Percentiles rank a stretch among this genome's conserved stretches.
These are phyloP conservation scores for Saccharomyces mikatae DNA, from an alignment of 805 yeast genomes.

Conservation along the genomic window DNA sequence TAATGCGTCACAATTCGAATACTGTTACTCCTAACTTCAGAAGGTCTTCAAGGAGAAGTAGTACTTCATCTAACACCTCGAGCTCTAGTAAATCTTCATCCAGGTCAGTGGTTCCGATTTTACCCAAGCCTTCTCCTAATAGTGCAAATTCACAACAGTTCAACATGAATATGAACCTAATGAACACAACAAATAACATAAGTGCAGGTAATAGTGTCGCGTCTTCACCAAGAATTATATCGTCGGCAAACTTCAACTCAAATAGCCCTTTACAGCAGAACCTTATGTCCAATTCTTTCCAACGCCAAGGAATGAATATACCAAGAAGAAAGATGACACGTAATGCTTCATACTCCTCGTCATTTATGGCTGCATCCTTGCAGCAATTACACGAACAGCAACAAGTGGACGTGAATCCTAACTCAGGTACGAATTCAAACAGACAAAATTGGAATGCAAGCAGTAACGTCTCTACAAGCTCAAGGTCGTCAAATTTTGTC, in stretches of 20 bases:
- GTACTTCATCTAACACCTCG: slow-evolving; percentile 26
- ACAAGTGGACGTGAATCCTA: slow-evolving; percentile 10
- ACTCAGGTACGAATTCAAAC: slow-evolving; percentile 1
- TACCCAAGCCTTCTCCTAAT: slow-evolving; percentile 29
- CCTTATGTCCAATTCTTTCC: slow-evolving; percentile 17
- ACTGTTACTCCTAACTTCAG: slow-evolving; percentile 1
- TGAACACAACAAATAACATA: neutral
- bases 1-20: slow-evolving; percentile 15
- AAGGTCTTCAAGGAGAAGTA: slow-evolving; percentile 23
- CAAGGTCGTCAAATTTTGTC: slow-evolving; percentile 6
- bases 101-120: slow-evolving; percentile 28
- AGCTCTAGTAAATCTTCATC: slow-evolving; percentile 26
- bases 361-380: slow-evolving; percentile 24
- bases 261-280: slow-evolving; percentile 19
- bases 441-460: neutral
- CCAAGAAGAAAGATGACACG: slow-evolving; percentile 27
- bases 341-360: slow-evolving; percentile 25
- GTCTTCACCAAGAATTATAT: slow-evolving; percentile 23
- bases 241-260: slow-evolving; percentile 4
- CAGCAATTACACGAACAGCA: slow-evolving; percentile 21
- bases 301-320: slow-evolving; percentile 22
- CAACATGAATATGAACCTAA: slow-evolving; percentile 4
- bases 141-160: slow-evolving; percentile 1
- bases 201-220: slow-evolving; percentile 25
- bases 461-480: slow-evolving; percentile 11